These are phyloP conservation scores for Paraleonurus japonicus DNA, from an alignment of 257 asterid genomes.

Conservation along the genomic window DNA sequence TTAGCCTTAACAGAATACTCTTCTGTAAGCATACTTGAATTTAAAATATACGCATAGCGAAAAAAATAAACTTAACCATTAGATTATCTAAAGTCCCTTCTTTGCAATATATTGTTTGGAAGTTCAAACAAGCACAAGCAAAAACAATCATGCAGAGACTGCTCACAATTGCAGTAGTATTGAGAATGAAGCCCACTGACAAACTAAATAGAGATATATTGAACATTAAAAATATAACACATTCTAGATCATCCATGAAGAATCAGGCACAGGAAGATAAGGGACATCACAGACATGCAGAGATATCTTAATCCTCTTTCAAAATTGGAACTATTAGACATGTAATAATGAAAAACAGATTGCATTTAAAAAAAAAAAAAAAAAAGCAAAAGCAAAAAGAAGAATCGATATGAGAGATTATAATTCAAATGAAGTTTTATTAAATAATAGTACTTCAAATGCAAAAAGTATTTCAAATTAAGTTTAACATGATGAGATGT, in stretches of 20 bases:
- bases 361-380: background rate
- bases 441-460: background rate
- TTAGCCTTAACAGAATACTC: conserved; percentile 23
- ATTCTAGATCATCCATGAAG: conserved; percentile 1
- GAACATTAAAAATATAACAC: background rate
- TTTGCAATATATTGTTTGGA: background rate
- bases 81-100: background rate
- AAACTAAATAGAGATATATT: background rate
- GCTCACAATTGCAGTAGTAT: conserved; percentile 2
- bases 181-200: background rate
- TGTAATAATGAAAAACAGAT: background rate
- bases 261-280: background rate
- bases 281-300: background rate
- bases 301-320: background rate
- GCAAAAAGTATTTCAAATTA: too few relatives aligned
- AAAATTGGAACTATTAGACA: conserved; percentile 11
- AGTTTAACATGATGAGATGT: too few relatives aligned
- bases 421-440: background rate
- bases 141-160: conserved; percentile 4
- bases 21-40: conserved; percentile 1
- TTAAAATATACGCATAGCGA: background rate
- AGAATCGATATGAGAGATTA: background rate
- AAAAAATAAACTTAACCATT: background rate
- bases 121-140: background rate
- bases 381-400: background rate